Conservation (phyloP, 2,329 filamentous ascomycete species). For the Annulohypoxylon truncatum region DNA sequence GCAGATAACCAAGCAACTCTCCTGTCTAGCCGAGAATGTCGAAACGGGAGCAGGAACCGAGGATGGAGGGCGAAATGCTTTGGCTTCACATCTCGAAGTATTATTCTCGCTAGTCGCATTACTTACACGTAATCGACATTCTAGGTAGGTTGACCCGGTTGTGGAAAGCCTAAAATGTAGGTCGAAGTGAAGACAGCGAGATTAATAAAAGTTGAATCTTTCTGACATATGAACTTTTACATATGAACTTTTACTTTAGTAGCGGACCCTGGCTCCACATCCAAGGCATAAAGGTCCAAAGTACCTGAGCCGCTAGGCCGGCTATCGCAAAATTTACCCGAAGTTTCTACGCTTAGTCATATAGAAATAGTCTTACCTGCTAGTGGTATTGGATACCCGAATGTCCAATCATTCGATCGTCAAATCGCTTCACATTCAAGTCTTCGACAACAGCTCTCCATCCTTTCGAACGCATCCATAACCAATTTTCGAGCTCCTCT, state of each 20-base stretch:
- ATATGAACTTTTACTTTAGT: not conserved
- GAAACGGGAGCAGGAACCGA: constrained; percentile 22
- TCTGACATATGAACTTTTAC: not conserved
- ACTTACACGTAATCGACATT: constrained; percentile 47
- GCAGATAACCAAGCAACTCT: not conserved
- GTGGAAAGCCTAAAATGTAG: not conserved
- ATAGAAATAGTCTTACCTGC: no score
- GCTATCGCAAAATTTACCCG: constrained; percentile 35
- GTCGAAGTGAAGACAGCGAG: constrained; percentile 5
- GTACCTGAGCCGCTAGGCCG: not conserved
- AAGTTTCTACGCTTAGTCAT: constrained; percentile 45
- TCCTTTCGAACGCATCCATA: constrained; percentile 26
- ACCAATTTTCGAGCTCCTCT: constrained; percentile 22
- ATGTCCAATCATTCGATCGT: constrained; percentile 36
- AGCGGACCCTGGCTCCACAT: no score
- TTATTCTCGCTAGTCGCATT: constrained; percentile 50
- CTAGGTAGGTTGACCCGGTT: constrained; percentile 25
- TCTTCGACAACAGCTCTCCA: constrained; percentile 42
- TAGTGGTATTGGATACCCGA: constrained; percentile 16
- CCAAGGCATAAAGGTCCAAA: not conserved
- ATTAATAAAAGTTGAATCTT: not conserved
- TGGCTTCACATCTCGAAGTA: constrained; percentile 50
- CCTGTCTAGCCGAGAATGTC: constrained; percentile 20
- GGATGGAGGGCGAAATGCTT: constrained; percentile 39
- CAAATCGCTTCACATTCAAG: constrained; percentile 38